Percentiles rank a stretch among this genome's conserved stretches.
phyloP scores from a whole-genome alignment of 2,329 filamentous ascomycete species.

The Fusarium proliferatum region DNA sequence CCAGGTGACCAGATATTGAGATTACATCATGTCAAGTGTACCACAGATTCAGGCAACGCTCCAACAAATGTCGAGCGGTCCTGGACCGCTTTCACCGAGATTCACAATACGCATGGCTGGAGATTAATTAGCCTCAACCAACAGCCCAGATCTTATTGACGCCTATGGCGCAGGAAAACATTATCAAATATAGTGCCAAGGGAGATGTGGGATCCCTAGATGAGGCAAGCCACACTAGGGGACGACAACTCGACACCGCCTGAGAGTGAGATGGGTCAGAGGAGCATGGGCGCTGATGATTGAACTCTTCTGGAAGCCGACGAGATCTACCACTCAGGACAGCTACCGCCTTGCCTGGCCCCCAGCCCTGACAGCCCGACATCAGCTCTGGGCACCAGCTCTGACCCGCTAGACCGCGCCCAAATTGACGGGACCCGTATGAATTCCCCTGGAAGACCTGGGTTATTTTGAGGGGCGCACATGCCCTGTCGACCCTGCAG shows the following conservation, averaged over 20 bases:
- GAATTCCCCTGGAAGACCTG: slow-evolving; percentile 30
- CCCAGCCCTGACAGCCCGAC: slow-evolving; percentile 34
- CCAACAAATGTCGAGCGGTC: slow-evolving; percentile 15
- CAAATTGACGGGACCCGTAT: slow-evolving; percentile 38
- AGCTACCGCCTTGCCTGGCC: slow-evolving; percentile 26
- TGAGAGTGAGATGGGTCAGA: slow-evolving; percentile 24
- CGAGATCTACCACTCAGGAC: slow-evolving; percentile 41
- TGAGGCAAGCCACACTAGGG: slow-evolving; percentile 45
- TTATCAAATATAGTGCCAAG: slow-evolving; percentile 31
- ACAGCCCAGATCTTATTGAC: slow-evolving; percentile 20
- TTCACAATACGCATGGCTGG: slow-evolving; percentile 37
- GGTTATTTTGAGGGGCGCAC: slow-evolving; percentile 39
- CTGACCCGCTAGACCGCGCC: slow-evolving; percentile 34
- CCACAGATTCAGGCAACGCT: slow-evolving; percentile 33
- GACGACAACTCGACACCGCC: slow-evolving; percentile 38
- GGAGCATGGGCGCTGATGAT: slow-evolving; percentile 23
- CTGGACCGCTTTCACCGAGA: slow-evolving; percentile 43
- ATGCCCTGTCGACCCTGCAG: slow-evolving; percentile 40
- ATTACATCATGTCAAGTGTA: slow-evolving; percentile 30
- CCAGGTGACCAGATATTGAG: slow-evolving; percentile 36
- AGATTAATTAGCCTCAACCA: slow-evolving; percentile 41
- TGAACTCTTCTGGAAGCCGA: slow-evolving; percentile 42
- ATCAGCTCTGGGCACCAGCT: slow-evolving; percentile 11
- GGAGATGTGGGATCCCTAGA: slow-evolving; percentile 33
- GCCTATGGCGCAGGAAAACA: slow-evolving; percentile 29